phyloP scores from a whole-genome alignment of 2,329 filamentous ascomycete species.

The Pezicula rhizophila region DNA sequence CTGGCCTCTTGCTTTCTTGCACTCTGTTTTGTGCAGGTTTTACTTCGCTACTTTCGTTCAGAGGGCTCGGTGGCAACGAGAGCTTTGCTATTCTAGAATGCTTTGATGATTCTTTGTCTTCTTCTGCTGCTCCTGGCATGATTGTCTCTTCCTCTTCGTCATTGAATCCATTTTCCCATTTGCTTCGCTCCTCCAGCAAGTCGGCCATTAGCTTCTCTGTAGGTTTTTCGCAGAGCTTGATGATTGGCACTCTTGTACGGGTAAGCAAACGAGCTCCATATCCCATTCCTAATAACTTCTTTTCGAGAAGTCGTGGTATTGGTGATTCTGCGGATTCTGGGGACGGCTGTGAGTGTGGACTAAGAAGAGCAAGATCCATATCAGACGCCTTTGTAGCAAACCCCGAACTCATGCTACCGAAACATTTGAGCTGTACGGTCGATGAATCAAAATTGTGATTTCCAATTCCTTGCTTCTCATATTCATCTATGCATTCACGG shows the following conservation, averaged over 20 bases:
- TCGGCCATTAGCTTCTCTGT: constrained; percentile 51
- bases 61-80: background rate
- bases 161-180: constrained; percentile 60
- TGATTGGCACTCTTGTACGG: constrained; percentile 76
- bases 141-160: constrained; percentile 27
- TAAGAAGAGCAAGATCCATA: constrained; percentile 79
- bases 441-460: constrained; percentile 43
- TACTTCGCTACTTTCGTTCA: background rate
- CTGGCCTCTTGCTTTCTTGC: background rate
- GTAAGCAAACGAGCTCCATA: constrained; percentile 73
- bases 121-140: constrained; percentile 24
- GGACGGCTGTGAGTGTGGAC: constrained; percentile 50
- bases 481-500: constrained; percentile 47
- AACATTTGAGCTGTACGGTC: constrained; percentile 66
- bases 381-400: constrained; percentile 86
- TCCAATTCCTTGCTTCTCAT: constrained; percentile 38
- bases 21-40: background rate
- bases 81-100: background rate
- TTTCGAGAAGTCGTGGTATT: constrained; percentile 71
- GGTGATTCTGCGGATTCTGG: constrained; percentile 49
- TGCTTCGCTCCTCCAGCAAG: constrained; percentile 58
- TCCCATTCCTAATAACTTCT: constrained; percentile 63
- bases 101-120: constrained; percentile 10
- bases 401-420: constrained; percentile 77
- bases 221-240: constrained; percentile 76